Evolutionary conservation across 805 yeast species (phyloP).

Genomic region (Kluyveromyces starmeri): DNA sequence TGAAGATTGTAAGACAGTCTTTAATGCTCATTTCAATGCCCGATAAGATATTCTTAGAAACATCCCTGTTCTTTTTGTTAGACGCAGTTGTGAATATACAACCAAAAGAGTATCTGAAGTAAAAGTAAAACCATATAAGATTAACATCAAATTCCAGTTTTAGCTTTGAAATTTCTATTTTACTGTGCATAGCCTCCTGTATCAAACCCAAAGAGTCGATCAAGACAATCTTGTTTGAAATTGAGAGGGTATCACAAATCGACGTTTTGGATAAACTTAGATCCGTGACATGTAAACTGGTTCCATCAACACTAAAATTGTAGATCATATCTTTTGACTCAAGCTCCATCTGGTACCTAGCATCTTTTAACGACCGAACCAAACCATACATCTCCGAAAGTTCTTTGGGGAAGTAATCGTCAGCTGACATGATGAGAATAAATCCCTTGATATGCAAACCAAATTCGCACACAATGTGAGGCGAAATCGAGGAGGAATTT

Average conservation of each 20-base stretch:
- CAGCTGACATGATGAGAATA: no score
- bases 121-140: conserved; percentile 18
- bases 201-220: conserved; percentile 12
- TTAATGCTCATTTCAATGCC: not conserved
- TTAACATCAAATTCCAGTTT: conserved; percentile 23
- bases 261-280: conserved; percentile 1
- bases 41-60: not conserved
- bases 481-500: no score
- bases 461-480: no score
- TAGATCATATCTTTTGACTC: no score
- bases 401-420: no score
- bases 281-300: not conserved
- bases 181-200: not conserved
- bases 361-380: no score
- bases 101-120: conserved; percentile 2
- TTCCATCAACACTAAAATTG: no score
- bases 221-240: conserved; percentile 13
- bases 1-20: not conserved
- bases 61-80: no score
- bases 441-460: no score
- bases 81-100: no score
- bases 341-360: no score
- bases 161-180: conserved; percentile 15
- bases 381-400: no score
- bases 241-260: not conserved